phyloP scores from a whole-genome alignment of 257 asterid species.

The Cruciata laevipes region DNA sequence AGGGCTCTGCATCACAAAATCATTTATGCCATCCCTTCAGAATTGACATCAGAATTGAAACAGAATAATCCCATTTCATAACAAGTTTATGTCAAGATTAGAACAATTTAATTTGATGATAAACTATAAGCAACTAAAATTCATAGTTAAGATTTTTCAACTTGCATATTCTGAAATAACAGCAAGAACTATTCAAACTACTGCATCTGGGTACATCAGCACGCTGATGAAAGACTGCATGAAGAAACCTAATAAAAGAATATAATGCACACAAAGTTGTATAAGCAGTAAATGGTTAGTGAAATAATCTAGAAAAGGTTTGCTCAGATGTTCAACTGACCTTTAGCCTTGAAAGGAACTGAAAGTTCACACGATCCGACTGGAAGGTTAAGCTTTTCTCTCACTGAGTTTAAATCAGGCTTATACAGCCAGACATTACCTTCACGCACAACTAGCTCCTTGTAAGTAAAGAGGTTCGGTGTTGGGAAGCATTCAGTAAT shows the following conservation, averaged over 20 bases:
- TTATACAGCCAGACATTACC: constrained; percentile 79
- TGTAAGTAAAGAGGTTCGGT: constrained; percentile 84
- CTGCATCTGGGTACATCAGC: not conserved
- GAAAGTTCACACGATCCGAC: constrained; percentile 95
- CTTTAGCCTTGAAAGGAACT: constrained; percentile 63
- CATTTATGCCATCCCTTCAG: constrained; percentile 8
- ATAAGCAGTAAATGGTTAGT: not conserved
- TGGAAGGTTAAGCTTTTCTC: constrained; percentile 78
- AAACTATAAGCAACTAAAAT: not conserved
- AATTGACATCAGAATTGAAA: not conserved
- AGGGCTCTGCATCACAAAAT: constrained; percentile 39
- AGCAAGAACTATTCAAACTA: not conserved
- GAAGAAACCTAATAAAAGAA: not conserved
- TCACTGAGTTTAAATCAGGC: constrained; percentile 50
- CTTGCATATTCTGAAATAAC: not conserved
- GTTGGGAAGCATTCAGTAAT: constrained; percentile 74
- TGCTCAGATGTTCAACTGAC: constrained; percentile 31
- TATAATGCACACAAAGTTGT: not conserved
- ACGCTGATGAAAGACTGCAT: not conserved
- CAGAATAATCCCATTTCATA: not conserved
- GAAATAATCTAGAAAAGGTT: not conserved
- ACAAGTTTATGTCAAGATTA: not conserved
- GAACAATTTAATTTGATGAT: not conserved
- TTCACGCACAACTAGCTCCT: constrained; percentile 54
- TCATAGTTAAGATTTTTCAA: not conserved